phyloP scores from a whole-genome alignment of 352 stramenopile species.

The Aphanomyces euteiches region DNA sequence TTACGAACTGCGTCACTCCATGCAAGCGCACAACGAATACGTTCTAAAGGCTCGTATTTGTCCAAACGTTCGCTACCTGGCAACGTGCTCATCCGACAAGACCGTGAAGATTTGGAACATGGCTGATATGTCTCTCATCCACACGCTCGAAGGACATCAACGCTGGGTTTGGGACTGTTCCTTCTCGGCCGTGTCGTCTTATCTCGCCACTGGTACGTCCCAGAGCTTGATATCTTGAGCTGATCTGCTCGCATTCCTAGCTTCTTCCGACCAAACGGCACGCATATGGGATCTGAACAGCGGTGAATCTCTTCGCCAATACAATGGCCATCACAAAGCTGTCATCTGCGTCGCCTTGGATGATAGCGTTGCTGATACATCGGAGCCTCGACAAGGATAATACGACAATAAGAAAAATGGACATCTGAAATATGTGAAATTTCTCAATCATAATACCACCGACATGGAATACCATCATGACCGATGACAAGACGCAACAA shows the following conservation, averaged over 20 bases:
- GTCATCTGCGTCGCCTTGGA: slow-evolving; percentile 87
- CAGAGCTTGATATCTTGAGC: neutral
- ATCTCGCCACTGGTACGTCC: slow-evolving; percentile 89
- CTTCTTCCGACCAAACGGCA: slow-evolving; percentile 94
- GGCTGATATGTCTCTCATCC: slow-evolving; percentile 50
- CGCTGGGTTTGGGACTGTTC: slow-evolving; percentile 98
- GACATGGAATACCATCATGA: neutral
- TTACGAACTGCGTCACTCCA: slow-evolving; percentile 62
- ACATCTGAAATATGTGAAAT: neutral
- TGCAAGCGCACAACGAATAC: slow-evolving; percentile 89
- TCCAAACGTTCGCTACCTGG: slow-evolving; percentile 81
- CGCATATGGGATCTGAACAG: slow-evolving; percentile 96
- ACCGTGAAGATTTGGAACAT: slow-evolving; percentile 90
- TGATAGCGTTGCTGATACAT: slow-evolving; percentile 57
- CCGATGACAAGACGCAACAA: neutral
- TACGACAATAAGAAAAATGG: neutral
- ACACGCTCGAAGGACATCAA: slow-evolving; percentile 85
- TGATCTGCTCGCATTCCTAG: slow-evolving; percentile 22
- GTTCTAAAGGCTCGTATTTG: slow-evolving; percentile 89
- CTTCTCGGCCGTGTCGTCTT: slow-evolving; percentile 97
- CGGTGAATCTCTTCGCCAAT: slow-evolving; percentile 83
- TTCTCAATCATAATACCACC: too few relatives aligned
- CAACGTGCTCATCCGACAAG: slow-evolving; percentile 90
- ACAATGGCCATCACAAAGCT: slow-evolving; percentile 87
- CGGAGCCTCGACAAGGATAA: neutral